Percentiles rank a stretch among this genome's conserved stretches.
These are phyloP conservation scores for Lepidium didymum DNA, from an alignment of 345 rosid species.

Conservation along the genomic window DNA sequence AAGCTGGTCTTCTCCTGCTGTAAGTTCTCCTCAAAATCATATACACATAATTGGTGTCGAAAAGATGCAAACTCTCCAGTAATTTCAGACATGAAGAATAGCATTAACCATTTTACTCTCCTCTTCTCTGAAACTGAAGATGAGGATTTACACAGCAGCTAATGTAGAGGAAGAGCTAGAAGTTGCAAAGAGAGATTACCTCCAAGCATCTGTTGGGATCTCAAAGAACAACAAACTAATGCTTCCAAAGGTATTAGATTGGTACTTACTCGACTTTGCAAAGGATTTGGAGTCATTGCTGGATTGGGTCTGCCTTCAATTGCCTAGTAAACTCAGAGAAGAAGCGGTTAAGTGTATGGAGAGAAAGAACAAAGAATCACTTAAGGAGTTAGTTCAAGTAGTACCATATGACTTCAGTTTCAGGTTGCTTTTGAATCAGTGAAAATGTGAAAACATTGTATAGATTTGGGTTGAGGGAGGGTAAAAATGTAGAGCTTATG, in stretches of 20 bases:
- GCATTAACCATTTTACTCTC: background rate
- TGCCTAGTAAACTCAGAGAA: slow-evolving; percentile 55
- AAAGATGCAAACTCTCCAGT: background rate
- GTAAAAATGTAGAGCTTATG: slow-evolving; percentile 14
- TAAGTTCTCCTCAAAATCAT: slow-evolving; percentile 35
- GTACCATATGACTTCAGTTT: slow-evolving; percentile 85
- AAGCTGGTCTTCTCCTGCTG: slow-evolving; percentile 94
- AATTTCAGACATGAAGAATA: background rate
- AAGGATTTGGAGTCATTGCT: slow-evolving; percentile 79
- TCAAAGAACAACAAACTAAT: slow-evolving; percentile 59
- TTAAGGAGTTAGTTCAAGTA: slow-evolving; percentile 52
- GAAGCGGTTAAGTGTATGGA: slow-evolving; percentile 54
- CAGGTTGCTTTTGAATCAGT: slow-evolving; percentile 50
- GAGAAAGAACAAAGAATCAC: slow-evolving; percentile 39
- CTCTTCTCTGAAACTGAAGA: slow-evolving; percentile 26
- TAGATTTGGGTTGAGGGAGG: slow-evolving; percentile 14
- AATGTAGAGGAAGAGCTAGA: slow-evolving; percentile 73
- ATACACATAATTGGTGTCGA: background rate
- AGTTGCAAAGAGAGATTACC: slow-evolving; percentile 70
- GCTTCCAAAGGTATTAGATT: slow-evolving; percentile 81
- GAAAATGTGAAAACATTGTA: slow-evolving; percentile 20
- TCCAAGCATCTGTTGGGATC: slow-evolving; percentile 73
- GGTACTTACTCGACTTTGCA: slow-evolving; percentile 82
- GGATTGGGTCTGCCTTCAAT: slow-evolving; percentile 81
- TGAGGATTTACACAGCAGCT: slow-evolving; percentile 71